Percentiles rank a stretch among this genome's conserved stretches.
These are phyloP conservation scores for Punica granatum DNA, from an alignment of 345 rosid genomes.

Conservation along the genomic window DNA sequence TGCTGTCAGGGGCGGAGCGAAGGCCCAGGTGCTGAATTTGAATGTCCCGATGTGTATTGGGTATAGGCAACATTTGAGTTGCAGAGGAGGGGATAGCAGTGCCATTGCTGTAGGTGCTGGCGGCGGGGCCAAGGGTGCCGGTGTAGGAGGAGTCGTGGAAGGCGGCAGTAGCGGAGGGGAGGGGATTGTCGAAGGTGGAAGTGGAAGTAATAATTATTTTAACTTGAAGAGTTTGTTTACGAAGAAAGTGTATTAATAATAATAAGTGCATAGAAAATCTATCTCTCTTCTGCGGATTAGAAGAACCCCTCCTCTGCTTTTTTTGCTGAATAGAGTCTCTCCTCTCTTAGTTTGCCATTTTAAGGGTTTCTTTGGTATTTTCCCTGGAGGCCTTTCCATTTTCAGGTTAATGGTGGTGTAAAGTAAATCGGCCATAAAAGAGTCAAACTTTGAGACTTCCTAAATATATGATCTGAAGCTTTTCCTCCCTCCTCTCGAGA, in stretches of 20 bases:
- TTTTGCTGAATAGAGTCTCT: too few species aligned
- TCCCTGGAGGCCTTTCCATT: too few species aligned
- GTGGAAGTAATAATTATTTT: background rate
- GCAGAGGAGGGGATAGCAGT: conserved; percentile 35
- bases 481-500: too few species aligned
- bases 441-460: too few species aligned
- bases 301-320: too few species aligned
- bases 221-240: conserved; percentile 2
- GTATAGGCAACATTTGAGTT: conserved; percentile 57
- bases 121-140: conserved; percentile 27
- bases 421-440: too few species aligned
- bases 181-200: background rate
- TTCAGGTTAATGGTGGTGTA: too few species aligned
- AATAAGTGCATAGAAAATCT: background rate
- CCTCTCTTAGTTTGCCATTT: too few species aligned
- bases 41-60: conserved; percentile 59
- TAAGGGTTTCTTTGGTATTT: too few species aligned
- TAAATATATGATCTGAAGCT: too few species aligned
- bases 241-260: background rate
- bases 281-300: too few species aligned
- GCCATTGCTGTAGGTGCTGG: conserved; percentile 27
- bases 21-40: conserved; percentile 35
- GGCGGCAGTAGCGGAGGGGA: background rate
- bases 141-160: conserved; percentile 6
- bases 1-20: background rate